Conservation (phyloP, 2,329 filamentous ascomycete genomes). For the Xylaria polymorpha region DNA sequence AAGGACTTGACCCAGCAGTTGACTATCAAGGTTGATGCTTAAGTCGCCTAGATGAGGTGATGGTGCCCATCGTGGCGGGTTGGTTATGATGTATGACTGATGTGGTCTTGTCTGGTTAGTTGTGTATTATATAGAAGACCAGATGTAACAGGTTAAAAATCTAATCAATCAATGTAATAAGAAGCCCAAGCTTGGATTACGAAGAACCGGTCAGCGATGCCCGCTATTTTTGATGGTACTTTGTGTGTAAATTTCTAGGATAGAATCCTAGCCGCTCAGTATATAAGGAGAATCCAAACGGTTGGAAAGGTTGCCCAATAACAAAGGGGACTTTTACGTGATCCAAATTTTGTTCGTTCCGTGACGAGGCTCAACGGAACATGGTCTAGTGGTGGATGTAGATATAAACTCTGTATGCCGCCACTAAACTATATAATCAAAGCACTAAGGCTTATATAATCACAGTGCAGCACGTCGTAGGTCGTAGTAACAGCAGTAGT, state of each 20-base stretch:
- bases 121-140: background rate
- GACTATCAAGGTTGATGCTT: conserved; percentile 41
- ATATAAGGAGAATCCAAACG: background rate
- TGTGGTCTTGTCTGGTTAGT: no score
- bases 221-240: no score
- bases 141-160: background rate
- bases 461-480: background rate
- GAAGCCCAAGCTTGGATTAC: background rate
- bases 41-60: background rate
- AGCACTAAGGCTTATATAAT: background rate
- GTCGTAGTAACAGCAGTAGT: background rate
- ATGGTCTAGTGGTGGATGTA: background rate
- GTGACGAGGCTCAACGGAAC: background rate
- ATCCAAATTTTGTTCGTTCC: background rate
- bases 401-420: background rate
- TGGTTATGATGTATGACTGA: background rate
- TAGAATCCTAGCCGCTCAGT: background rate
- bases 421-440: background rate
- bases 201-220: background rate
- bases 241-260: no score
- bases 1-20: conserved; percentile 43
- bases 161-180: conserved; percentile 13
- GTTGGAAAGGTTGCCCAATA: background rate
- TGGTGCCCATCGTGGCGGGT: background rate
- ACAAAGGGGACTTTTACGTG: background rate